Percentiles rank a stretch among this genome's conserved stretches.
phyloP scores from a whole-genome alignment of 2,329 filamentous ascomycete genomes.

The Sordariomycetes sp. region DNA sequence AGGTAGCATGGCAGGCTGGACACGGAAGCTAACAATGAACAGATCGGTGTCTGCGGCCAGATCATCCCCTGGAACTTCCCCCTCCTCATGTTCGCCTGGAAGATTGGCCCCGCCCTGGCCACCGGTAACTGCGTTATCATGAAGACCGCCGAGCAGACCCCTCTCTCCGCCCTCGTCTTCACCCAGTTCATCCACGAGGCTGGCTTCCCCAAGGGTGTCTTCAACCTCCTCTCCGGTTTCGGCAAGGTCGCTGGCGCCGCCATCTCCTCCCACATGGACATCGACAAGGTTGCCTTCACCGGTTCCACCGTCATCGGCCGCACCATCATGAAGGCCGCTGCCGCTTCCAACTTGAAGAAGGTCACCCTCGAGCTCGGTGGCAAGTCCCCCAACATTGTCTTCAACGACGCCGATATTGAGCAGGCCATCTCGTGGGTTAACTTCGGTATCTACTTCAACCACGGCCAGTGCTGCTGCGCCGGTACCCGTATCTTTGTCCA shows the following conservation, averaged over 20 bases:
- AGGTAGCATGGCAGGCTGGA: not conserved
- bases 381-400: constrained; percentile 70
- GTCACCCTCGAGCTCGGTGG: constrained; percentile 67
- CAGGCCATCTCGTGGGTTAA: constrained; percentile 67
- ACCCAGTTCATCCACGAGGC: constrained; percentile 59
- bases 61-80: constrained; percentile 84
- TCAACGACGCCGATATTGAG: constrained; percentile 64
- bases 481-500: constrained; percentile 75
- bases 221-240: constrained; percentile 66
- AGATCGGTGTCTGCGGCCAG: constrained; percentile 70
- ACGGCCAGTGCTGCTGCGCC: constrained; percentile 57
- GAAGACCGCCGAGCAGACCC: constrained; percentile 67
- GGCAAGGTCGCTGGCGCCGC: constrained; percentile 67
- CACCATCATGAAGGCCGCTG: constrained; percentile 66
- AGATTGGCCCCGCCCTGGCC: constrained; percentile 62
- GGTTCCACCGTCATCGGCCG: constrained; percentile 62
- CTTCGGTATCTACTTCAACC: constrained; percentile 52
- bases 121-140: constrained; percentile 61
- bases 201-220: constrained; percentile 64
- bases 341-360: constrained; percentile 66
- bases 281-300: constrained; percentile 73
- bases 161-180: constrained; percentile 55
- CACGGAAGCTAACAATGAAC: constrained; percentile 40
- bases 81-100: constrained; percentile 68
- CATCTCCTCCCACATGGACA: constrained; percentile 61